A percentile compares a stretch with the other conserved stretches of the same genome.
Evolutionary conservation across 2,329 filamentous ascomycete genomes (phyloP).

Genomic region (Aspergillus fumigatus): DNA sequence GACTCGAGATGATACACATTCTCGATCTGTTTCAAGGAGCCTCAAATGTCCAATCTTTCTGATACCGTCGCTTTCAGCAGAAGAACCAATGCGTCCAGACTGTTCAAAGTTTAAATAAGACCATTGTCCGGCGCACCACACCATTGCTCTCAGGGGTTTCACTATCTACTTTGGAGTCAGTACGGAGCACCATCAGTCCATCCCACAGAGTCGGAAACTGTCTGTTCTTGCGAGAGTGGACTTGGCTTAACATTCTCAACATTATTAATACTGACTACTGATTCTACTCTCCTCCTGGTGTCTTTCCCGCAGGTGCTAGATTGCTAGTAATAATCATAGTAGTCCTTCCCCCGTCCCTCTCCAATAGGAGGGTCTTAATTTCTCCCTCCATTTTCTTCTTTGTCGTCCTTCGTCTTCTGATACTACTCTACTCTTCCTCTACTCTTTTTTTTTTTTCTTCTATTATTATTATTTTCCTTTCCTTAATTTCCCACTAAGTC

Average conservation of each 20-base stretch:
- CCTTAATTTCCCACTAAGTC: conserved; percentile 13
- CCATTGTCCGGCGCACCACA: neutral
- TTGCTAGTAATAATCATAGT: conserved; percentile 1
- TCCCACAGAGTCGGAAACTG: neutral
- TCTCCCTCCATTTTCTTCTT: conserved; percentile 6
- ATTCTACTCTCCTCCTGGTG: neutral
- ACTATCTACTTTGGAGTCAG: neutral
- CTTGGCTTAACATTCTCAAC: neutral
- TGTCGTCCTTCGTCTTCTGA: conserved; percentile 11
- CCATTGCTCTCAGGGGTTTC: neutral
- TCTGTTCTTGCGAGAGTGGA: neutral
- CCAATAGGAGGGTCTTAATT: neutral
- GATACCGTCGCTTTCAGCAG: neutral
- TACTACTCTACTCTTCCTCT: conserved; percentile 11
- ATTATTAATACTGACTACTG: neutral
- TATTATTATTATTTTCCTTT: conserved; percentile 12
- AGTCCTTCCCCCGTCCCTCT: conserved; percentile 3
- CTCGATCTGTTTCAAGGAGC: neutral
- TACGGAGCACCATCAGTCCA: neutral
- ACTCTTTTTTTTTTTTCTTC: conserved; percentile 2
- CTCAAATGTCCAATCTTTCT: neutral
- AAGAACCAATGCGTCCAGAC: neutral
- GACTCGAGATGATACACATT: neutral
- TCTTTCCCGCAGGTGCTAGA: neutral
- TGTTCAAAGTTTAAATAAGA: neutral